Conservation (phyloP, 108 stramenopile species). For the Seminavis robusta region DNA sequence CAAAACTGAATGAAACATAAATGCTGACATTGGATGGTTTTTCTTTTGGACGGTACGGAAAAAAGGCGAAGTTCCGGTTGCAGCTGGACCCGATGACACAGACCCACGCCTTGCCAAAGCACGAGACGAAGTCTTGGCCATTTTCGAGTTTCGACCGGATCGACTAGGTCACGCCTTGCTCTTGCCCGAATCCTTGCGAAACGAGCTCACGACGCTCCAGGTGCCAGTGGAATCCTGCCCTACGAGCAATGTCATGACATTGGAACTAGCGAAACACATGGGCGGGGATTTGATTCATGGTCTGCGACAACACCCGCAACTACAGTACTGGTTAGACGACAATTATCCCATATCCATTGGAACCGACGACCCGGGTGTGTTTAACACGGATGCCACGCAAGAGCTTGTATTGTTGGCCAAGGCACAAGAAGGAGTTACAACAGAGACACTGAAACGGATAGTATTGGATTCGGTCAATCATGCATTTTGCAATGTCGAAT, state of each 20-base stretch:
- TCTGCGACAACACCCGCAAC: slow-evolving; percentile 48
- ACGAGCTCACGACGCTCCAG: slow-evolving; percentile 11
- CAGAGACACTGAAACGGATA: slow-evolving; percentile 23
- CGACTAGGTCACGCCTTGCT: slow-evolving; percentile 68
- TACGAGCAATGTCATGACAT: slow-evolving; percentile 76
- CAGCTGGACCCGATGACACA: not conserved
- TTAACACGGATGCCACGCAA: slow-evolving; percentile 51
- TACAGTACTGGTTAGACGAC: slow-evolving; percentile 34
- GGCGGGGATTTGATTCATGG: slow-evolving; percentile 52
- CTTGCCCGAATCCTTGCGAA: slow-evolving; percentile 31
- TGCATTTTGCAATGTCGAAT: slow-evolving; percentile 37
- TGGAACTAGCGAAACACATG: slow-evolving; percentile 41
- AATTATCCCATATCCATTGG: slow-evolving; percentile 48
- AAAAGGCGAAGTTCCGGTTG: slow-evolving; percentile 50
- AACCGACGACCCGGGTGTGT: slow-evolving; percentile 79
- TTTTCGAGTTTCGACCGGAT: slow-evolving; percentile 61
- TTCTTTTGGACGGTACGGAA: too few species aligned
- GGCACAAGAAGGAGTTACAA: slow-evolving; percentile 29
- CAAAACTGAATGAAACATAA: too few species aligned
- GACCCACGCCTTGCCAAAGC: not conserved
- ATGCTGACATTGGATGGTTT: too few species aligned
- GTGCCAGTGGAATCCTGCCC: slow-evolving; percentile 79
- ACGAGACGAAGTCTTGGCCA: slow-evolving; percentile 24
- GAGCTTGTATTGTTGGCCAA: slow-evolving; percentile 46
- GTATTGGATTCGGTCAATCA: slow-evolving; percentile 39